Conservation (phyloP, 1,139 yeast species). For the Candida sp. region DNA sequence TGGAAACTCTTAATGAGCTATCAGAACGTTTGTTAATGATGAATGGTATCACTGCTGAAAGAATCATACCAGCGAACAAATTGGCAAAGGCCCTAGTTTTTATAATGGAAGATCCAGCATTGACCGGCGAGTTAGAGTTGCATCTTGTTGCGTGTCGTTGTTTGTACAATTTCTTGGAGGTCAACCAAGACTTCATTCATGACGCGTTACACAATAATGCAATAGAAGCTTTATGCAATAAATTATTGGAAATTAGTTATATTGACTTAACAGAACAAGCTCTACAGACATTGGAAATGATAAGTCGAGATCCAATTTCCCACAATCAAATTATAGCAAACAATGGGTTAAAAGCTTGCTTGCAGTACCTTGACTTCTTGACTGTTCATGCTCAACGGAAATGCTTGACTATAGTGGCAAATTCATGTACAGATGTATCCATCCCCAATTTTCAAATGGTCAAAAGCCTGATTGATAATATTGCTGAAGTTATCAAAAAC, state of each 20-base stretch:
- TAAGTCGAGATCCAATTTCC: constrained; percentile 54
- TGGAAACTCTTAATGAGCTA: constrained; percentile 62
- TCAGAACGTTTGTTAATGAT: constrained; percentile 66
- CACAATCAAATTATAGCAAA: constrained; percentile 48
- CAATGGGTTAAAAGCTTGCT: constrained; percentile 65
- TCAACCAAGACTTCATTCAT: constrained; percentile 62
- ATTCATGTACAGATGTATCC: constrained; percentile 58
- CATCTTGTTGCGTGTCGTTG: constrained; percentile 86
- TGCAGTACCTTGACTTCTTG: constrained; percentile 81
- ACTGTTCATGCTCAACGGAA: constrained; percentile 88
- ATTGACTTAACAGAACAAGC: constrained; percentile 95
- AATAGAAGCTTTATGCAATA: constrained; percentile 62
- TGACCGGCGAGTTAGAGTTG: constrained; percentile 69
- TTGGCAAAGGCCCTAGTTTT: constrained; percentile 55
- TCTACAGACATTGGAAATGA: constrained; percentile 68
- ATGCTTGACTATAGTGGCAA: constrained; percentile 74
- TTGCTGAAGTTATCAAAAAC: constrained; percentile 60
- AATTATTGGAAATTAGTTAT: constrained; percentile 71
- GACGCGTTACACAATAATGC: constrained; percentile 67
- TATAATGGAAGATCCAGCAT: constrained; percentile 55
- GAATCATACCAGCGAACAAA: constrained; percentile 59
- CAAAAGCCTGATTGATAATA: constrained; percentile 55
- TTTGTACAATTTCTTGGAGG: constrained; percentile 77
- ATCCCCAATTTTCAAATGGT: constrained; percentile 43
- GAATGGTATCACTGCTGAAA: constrained; percentile 60